phyloP scores from a whole-genome alignment of 768 basidiomycete species.

The Lentinula aciculospora region DNA sequence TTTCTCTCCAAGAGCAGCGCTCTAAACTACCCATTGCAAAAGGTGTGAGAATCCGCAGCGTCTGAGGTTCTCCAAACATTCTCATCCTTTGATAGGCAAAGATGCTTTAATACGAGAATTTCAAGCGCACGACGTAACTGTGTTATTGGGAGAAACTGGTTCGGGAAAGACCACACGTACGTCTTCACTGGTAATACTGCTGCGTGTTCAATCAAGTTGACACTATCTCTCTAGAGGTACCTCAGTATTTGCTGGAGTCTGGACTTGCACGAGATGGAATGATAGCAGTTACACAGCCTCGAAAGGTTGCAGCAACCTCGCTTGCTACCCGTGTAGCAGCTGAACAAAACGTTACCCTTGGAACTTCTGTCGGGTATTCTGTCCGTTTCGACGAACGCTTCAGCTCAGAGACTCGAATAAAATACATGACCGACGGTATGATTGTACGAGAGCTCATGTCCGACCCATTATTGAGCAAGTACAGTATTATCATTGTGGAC shows the following conservation, averaged over 20 bases:
- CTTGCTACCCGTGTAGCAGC: conserved; percentile 88
- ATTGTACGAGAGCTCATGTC: conserved; percentile 87
- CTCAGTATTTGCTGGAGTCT: conserved; percentile 89
- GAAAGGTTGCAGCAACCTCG: conserved; percentile 90
- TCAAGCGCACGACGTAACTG: conserved; percentile 71
- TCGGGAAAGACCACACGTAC: conserved; percentile 97
- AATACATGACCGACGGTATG: conserved; percentile 98
- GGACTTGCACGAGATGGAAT: conserved; percentile 65
- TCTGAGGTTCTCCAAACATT: background rate
- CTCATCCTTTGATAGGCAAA: conserved; percentile 41
- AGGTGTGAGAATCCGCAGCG: conserved; percentile 38
- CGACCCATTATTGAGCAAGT: conserved; percentile 70
- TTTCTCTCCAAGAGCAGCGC: conserved; percentile 57
- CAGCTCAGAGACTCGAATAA: conserved; percentile 73
- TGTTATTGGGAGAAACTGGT: conserved; percentile 94
- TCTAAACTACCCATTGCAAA: conserved; percentile 72
- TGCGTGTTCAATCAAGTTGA: background rate
- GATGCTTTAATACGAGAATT: conserved; percentile 74
- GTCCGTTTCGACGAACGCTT: conserved; percentile 92
- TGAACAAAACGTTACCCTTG: conserved; percentile 72
- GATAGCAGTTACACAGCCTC: conserved; percentile 93
- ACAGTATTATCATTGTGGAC: conserved; percentile 88
- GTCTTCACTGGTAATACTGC: conserved; percentile 24
- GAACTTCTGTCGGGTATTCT: conserved; percentile 83
- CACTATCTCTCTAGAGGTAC: conserved; percentile 62